phyloP scores from a whole-genome alignment of 306 rosid genomes.

The Cicer bijugum region DNA sequence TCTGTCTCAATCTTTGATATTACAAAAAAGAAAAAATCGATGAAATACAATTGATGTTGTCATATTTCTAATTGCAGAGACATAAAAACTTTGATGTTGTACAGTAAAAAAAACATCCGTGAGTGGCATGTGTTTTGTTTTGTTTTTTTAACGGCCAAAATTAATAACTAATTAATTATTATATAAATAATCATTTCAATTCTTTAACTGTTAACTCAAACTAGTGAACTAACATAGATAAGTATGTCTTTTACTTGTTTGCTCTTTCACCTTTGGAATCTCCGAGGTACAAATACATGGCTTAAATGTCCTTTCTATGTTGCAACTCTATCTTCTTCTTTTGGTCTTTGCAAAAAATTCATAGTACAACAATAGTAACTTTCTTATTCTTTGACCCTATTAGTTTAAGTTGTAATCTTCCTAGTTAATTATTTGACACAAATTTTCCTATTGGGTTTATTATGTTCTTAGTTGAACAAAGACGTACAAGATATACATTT shows the following conservation, averaged over 20 bases:
- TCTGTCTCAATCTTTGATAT: too few species aligned
- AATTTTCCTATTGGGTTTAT: conserved; percentile 27
- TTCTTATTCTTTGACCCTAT: conserved; percentile 21
- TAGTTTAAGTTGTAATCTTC: conserved; percentile 16
- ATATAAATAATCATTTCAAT: too few species aligned
- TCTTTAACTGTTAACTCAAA: too few species aligned
- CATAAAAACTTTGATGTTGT: too few species aligned
- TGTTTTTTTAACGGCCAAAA: too few species aligned
- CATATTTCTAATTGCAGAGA: too few species aligned
- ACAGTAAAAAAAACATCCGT: too few species aligned
- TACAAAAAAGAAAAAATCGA: too few species aligned
- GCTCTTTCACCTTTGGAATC: conserved; percentile 33
- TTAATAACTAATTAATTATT: too few species aligned
- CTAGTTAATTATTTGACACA: not conserved
- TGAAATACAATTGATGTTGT: too few species aligned
- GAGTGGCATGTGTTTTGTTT: too few species aligned
- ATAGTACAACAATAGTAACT: conserved; percentile 33
- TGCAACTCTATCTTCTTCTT: conserved; percentile 22
- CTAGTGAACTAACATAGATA: too few species aligned
- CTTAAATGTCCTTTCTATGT: conserved; percentile 19
- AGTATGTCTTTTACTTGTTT: conserved; percentile 26
- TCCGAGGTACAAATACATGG: conserved; percentile 27
- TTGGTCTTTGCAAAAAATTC: not conserved
- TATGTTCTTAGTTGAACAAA: conserved; percentile 33
- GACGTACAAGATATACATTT: conserved; percentile 15